A percentile compares a stretch with the other conserved stretches of the same genome.
These are phyloP conservation scores for Mycosphaerella sp. DNA, from an alignment of 2,329 filamentous ascomycete genomes.

Conservation along the genomic window DNA sequence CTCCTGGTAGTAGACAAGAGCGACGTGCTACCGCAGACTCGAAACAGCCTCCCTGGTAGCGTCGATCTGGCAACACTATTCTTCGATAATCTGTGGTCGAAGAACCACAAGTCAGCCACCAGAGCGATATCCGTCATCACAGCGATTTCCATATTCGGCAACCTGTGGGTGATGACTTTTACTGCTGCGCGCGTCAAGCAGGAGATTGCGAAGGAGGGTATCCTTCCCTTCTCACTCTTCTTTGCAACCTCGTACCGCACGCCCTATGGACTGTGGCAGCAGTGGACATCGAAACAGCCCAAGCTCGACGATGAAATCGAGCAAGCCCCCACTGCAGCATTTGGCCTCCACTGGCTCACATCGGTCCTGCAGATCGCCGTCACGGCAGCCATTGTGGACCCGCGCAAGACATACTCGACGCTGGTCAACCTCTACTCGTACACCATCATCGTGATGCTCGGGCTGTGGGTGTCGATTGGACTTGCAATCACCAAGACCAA, in stretches of 20 bases:
- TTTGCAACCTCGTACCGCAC: slow-evolving; percentile 37
- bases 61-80: slow-evolving; percentile 28
- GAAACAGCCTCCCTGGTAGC: neutral
- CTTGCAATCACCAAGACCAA: slow-evolving; percentile 32
- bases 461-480: slow-evolving; percentile 29
- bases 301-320: slow-evolving; percentile 28
- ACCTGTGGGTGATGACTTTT: slow-evolving; percentile 54
- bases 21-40: slow-evolving; percentile 9
- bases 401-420: slow-evolving; percentile 29
- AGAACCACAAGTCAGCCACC: slow-evolving; percentile 20
- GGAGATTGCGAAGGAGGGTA: slow-evolving; percentile 55
- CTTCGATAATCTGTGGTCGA: slow-evolving; percentile 26
- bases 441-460: slow-evolving; percentile 33
- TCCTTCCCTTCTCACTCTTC: slow-evolving; percentile 47
- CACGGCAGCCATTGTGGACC: slow-evolving; percentile 26
- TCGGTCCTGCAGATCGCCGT: slow-evolving; percentile 34
- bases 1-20: slow-evolving; percentile 32
- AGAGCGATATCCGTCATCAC: slow-evolving; percentile 46
- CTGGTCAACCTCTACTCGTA: slow-evolving; percentile 39
- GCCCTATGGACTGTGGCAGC: slow-evolving; percentile 25
- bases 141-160: slow-evolving; percentile 50
- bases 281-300: slow-evolving; percentile 11
- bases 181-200: slow-evolving; percentile 54
- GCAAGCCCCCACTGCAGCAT: slow-evolving; percentile 36
- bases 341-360: slow-evolving; percentile 38